Conservation (phyloP, 176 grass and related monocot species). For the Poa pratensis region DNA sequence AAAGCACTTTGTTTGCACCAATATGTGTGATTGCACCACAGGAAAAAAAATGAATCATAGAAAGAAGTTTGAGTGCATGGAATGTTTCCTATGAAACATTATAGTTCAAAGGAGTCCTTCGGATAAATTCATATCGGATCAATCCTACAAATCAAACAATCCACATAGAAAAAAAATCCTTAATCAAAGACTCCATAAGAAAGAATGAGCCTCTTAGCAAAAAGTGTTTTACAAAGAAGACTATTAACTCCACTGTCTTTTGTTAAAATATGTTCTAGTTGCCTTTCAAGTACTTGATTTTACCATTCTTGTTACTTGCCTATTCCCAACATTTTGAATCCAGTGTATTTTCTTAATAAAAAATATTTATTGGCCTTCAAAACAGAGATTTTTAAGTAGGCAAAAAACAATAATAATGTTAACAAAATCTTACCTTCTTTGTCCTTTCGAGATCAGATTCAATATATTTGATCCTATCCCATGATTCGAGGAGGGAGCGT, state of each 20-base stretch:
- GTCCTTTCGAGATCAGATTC: conserved; percentile 84
- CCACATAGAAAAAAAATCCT: neutral
- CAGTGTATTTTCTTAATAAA: neutral
- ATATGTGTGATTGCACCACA: neutral
- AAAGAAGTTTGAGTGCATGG: neutral
- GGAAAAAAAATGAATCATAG: neutral
- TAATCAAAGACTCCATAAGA: neutral
- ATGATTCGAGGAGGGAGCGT: conserved; percentile 69
- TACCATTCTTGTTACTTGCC: neutral
- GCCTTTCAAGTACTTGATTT: neutral
- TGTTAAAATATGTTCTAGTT: neutral
- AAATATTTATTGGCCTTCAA: neutral
- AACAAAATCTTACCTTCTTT: conserved; percentile 63
- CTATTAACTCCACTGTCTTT: neutral
- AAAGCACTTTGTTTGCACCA: neutral
- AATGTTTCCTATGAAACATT: neutral
- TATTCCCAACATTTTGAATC: neutral
- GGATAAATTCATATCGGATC: neutral
- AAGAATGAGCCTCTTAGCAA: neutral
- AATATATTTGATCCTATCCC: conserved; percentile 81
- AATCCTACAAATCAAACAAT: neutral
- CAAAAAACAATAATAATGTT: neutral
- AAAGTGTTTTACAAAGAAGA: neutral
- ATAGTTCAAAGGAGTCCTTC: neutral
- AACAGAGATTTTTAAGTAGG: neutral